Evolutionary conservation across 345 rosid species (phyloP).

Genomic region (Stellera chamaejasme): DNA sequence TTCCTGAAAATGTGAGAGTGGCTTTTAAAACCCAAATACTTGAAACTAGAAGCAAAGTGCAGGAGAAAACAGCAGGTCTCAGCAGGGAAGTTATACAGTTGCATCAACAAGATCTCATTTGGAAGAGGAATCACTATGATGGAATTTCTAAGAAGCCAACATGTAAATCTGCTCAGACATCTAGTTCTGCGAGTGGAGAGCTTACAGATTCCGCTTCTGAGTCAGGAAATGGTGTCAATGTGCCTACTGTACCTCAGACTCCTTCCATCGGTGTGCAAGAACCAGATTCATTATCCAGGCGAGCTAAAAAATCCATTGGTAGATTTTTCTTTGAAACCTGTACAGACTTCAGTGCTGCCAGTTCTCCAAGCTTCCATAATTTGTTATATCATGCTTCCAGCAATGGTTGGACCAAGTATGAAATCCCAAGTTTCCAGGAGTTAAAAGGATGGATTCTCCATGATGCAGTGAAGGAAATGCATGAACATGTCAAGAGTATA

Average conservation of each 20-base stretch:
- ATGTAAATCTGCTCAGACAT: slow-evolving; percentile 3
- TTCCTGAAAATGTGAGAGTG: slow-evolving; percentile 28
- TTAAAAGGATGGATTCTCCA: slow-evolving; percentile 33
- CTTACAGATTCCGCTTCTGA: not conserved
- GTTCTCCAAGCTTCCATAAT: slow-evolving; percentile 28
- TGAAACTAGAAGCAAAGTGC: not conserved
- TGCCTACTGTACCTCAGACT: slow-evolving; percentile 6
- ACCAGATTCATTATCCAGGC: slow-evolving; percentile 14
- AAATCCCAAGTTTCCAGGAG: slow-evolving; percentile 24
- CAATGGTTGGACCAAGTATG: slow-evolving; percentile 8
- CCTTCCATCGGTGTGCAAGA: not conserved
- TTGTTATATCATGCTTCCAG: slow-evolving; percentile 18
- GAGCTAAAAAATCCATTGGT: slow-evolving; percentile 21
- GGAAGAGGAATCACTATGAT: slow-evolving; percentile 17
- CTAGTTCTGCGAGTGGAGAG: slow-evolving; percentile 3
- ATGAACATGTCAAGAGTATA: slow-evolving; percentile 26
- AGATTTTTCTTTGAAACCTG: slow-evolving; percentile 37
- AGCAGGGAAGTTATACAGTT: slow-evolving; percentile 12
- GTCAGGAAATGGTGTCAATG: slow-evolving; percentile 9
- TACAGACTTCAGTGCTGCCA: slow-evolving; percentile 31
- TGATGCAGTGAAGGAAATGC: slow-evolving; percentile 29
- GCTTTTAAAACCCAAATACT: slow-evolving; percentile 14
- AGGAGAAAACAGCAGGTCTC: not conserved
- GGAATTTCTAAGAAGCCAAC: slow-evolving; percentile 9
- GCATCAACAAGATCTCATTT: slow-evolving; percentile 13